Conservation (phyloP, 2,329 filamentous ascomycete genomes). For the Colletotrichum spaethianum region DNA sequence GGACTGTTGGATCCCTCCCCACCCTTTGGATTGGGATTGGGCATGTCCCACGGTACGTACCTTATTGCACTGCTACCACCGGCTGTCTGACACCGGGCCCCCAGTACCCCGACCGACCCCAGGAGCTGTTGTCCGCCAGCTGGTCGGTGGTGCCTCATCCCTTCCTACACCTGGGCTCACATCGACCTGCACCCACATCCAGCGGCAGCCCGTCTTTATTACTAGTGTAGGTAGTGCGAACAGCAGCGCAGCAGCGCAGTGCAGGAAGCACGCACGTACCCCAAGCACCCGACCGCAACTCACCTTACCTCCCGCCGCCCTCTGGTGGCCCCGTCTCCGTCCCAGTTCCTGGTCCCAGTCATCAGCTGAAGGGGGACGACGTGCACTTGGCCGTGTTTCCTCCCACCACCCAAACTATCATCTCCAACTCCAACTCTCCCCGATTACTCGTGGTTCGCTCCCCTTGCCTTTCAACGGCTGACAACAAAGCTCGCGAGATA, state of each 20-base stretch:
- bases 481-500: slow-evolving; percentile 24
- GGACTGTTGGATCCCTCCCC: slow-evolving; percentile 9
- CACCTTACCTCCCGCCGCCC: slow-evolving; percentile 29
- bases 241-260: slow-evolving; percentile 2
- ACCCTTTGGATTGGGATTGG: slow-evolving; percentile 12
- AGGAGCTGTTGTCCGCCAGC: slow-evolving; percentile 24
- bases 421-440: slow-evolving; percentile 21
- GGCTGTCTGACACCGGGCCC: slow-evolving; percentile 6
- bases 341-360: slow-evolving; percentile 37
- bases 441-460: slow-evolving; percentile 20
- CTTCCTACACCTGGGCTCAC: slow-evolving; percentile 13
- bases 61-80: slow-evolving; percentile 7
- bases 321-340: slow-evolving; percentile 21
- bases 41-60: slow-evolving; percentile 13
- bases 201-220: neutral
- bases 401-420: slow-evolving; percentile 34
- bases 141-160: slow-evolving; percentile 24
- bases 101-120: slow-evolving; percentile 16
- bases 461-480: slow-evolving; percentile 25
- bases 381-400: slow-evolving; percentile 35
- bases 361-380: slow-evolving; percentile 38
- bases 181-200: slow-evolving; percentile 1
- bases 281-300: slow-evolving; percentile 26
- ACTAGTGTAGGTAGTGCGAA: neutral
- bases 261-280: slow-evolving; percentile 12